Base-by-base conservation (phyloP, 2,329 filamentous ascomycete species). In the Lojkania enalia region DNA sequence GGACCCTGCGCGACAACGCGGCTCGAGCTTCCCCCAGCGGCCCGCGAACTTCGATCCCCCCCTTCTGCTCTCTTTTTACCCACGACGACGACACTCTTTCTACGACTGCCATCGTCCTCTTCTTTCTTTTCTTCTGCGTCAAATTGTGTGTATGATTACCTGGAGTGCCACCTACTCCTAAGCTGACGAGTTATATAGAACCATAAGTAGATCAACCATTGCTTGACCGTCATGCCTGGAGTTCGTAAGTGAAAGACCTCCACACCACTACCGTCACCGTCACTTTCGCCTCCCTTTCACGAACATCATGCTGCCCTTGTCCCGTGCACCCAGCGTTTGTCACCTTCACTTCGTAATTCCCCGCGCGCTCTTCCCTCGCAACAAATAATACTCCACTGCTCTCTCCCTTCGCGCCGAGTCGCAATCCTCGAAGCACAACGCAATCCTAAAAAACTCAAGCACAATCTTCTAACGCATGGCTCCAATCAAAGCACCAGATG, bases 211-310 rank as follows among this genome's bases (percentile, higher is more conserved):
- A 9, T 9, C 30, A 33, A 21, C 20, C 29, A 14, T 23, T 44
- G 44, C 47, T 42, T 35, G 31, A 20, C 42, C 55, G 63, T 36
- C 51, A 71, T 71, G 67, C 67, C 67, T 47, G 67, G 67, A 54
- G 67, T 71, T 46, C 67, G 67, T 71, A 63, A 64, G 67, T 71
- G 9, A 21, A 20, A 48, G 33, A 14, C 16, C 18, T 25, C 30
- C 20, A 33, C n/a, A n/a, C n/a, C n/a, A 33, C 7, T 11, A 33
- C 7, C 30, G 36, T 49, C 42, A 39, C 35, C 35, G 23, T 46
- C 44, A 46, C 42, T 41, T 43, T 30, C 43, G 39, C 39, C 13
- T 31, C 20, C 15, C 3, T 15, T 30, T 16, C 33, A 14, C 4
- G 23, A 38, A 35, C 31, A 38, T 18, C 23, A 23, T 25, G 13